These are phyloP conservation scores for Pythium aristosporum DNA, from an alignment of 352 stramenopile species.

Conservation along the genomic window DNA sequence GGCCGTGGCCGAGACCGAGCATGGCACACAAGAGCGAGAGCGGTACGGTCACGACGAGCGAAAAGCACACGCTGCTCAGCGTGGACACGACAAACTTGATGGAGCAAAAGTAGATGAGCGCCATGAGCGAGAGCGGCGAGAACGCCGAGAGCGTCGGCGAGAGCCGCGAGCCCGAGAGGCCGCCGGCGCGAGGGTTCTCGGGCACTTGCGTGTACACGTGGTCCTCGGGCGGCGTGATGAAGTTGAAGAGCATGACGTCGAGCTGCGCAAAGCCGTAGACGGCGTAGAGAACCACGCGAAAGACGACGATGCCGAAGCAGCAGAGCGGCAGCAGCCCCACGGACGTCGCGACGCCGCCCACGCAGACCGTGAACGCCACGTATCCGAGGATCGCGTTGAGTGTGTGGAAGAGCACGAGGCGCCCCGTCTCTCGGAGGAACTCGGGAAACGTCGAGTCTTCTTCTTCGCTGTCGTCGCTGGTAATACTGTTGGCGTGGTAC, in stretches of 20 bases:
- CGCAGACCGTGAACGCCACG: slow-evolving; percentile 42
- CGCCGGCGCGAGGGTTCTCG: slow-evolving; percentile 22
- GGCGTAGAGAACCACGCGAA: slow-evolving; percentile 39
- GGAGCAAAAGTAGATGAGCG: slow-evolving; percentile 64
- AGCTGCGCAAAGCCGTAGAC: slow-evolving; percentile 32
- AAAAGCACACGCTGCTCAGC: slow-evolving; percentile 36
- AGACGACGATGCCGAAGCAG: slow-evolving; percentile 55
- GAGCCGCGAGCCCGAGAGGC: slow-evolving; percentile 39
- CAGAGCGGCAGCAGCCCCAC: slow-evolving; percentile 36
- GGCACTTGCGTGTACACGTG: slow-evolving; percentile 39
- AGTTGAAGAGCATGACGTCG: slow-evolving; percentile 31
- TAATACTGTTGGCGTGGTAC: not conserved
- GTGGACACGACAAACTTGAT: slow-evolving; percentile 53
- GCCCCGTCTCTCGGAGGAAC: slow-evolving; percentile 33
- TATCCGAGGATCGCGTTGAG: slow-evolving; percentile 61
- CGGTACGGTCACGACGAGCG: slow-evolving; percentile 32
- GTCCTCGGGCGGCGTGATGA: slow-evolving; percentile 29
- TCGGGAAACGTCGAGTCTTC: slow-evolving; percentile 27
- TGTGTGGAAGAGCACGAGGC: slow-evolving; percentile 52
- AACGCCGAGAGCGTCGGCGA: slow-evolving; percentile 47
- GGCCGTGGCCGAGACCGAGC: slow-evolving; percentile 22
- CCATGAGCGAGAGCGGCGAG: slow-evolving; percentile 63
- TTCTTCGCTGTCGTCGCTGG: not conserved
- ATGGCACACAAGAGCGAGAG: slow-evolving; percentile 33
- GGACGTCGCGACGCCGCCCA: slow-evolving; percentile 37